A percentile compares a stretch with the other conserved stretches of the same genome.
Conservation (phyloP, 805 yeast species). For the Starmerella davenportii region DNA sequence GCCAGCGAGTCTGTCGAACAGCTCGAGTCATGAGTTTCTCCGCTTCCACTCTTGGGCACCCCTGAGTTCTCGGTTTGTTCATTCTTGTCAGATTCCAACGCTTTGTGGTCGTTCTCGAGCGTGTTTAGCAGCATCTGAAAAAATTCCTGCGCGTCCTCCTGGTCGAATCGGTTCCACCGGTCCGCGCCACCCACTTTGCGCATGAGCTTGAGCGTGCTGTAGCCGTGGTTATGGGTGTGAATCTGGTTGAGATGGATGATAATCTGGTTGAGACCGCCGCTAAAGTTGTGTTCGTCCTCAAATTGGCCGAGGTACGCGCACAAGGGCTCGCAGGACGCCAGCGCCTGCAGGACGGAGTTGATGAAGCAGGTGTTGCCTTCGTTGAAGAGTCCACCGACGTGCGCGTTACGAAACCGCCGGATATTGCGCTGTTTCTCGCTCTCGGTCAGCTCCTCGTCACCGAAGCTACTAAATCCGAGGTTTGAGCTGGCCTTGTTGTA, state of each 20-base stretch:
- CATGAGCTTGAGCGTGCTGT: constrained; percentile 17
- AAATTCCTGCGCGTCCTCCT: constrained; percentile 93
- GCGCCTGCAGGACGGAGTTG: constrained; percentile 73
- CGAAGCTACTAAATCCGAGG: constrained; percentile 15
- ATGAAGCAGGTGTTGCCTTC: constrained; percentile 91
- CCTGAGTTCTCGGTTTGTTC: not conserved
- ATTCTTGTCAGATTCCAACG: not conserved
- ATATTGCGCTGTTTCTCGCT: constrained; percentile 15
- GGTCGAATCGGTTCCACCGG: constrained; percentile 68
- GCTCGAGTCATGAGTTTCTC: not conserved
- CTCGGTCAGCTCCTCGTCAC: constrained; percentile 16
- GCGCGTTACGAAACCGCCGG: constrained; percentile 15
- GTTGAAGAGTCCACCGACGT: constrained; percentile 68
- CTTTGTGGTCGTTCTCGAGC: constrained; percentile 21
- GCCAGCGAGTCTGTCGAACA: not conserved
- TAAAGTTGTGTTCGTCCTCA: constrained; percentile 18
- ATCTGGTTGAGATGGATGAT: constrained; percentile 19
- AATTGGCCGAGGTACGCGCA: constrained; percentile 35
- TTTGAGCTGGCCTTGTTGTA: constrained; percentile 15
- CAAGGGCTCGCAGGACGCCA: constrained; percentile 56
- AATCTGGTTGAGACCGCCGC: constrained; percentile 15
- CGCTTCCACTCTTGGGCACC: not conserved
- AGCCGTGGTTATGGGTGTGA: constrained; percentile 18
- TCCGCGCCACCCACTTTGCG: constrained; percentile 23
- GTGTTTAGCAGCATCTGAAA: constrained; percentile 38